phyloP scores from a whole-genome alignment of 306 rosid species.

The Elaeagnus macrophylla region DNA sequence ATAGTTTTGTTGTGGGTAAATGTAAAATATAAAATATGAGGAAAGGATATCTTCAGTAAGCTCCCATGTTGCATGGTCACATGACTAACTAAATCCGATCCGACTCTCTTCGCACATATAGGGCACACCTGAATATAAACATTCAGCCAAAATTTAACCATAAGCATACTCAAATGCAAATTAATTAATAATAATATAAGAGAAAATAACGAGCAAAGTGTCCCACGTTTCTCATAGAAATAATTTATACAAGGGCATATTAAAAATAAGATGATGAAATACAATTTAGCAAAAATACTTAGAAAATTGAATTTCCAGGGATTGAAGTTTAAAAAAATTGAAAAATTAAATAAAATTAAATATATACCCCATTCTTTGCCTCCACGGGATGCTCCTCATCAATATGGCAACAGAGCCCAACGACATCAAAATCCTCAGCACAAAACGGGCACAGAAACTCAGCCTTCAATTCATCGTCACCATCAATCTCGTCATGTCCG shows the following conservation, averaged over 20 bases:
- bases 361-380: conserved; percentile 56
- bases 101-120: conserved; percentile 57
- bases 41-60: conserved; percentile 76
- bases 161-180: conserved; percentile 14
- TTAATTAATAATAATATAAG: neutral
- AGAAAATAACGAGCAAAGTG: neutral
- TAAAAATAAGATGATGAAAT: neutral
- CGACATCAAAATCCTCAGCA: conserved; percentile 65
- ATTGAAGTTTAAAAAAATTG: neutral
- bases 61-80: conserved; percentile 69
- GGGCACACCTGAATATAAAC: conserved; percentile 64
- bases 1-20: too few relatives aligned
- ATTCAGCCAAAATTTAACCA: neutral
- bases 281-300: neutral
- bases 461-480: conserved; percentile 47
- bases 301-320: neutral
- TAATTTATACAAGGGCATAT: too few relatives aligned
- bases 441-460: conserved; percentile 75
- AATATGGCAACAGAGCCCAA: conserved; percentile 82
- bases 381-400: conserved; percentile 68
- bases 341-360: neutral
- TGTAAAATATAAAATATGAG: conserved; percentile 1
- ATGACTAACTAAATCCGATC: conserved; percentile 67
- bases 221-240: neutral
- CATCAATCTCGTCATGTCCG: conserved; percentile 39